Base-by-base conservation (phyloP, 2,329 filamentous ascomycete species). In the Calonectria ilicicola region DNA sequence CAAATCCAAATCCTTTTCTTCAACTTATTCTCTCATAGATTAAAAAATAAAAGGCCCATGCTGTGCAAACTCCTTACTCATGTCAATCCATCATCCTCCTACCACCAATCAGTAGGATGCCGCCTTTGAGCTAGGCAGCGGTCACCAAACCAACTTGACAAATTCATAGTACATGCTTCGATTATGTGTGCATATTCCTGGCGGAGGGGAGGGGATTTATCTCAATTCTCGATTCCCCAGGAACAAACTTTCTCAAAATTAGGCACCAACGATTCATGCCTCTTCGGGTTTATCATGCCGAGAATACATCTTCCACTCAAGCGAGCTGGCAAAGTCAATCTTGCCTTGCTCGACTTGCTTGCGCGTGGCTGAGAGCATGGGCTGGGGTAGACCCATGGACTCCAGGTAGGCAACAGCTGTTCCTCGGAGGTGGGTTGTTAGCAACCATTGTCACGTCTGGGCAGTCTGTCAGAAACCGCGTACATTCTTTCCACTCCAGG, bases 401-500 rank as follows among this genome's bases (percentile, higher is more conserved):
- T 91, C 89, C 64, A 93, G 85, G 83, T 91, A 93, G 27, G 84
- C 79, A 62, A 92, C 88, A 67, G 89, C 89, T 91, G 66, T n/a
- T 23, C n/a, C 6, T 9, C 32, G 35, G 29, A 70, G 60, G 49
- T 42, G 47, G 51, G 62, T 40, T 63, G 65, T 69, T 58, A 75
- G 69, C 63, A 70, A 53, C 38, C 19, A 65, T 9, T 38, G 29
- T 32, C 29, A 46, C 23, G 29, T 42, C 21, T 65, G 67, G 72
- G 65, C 56, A 71, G 69, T 40, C n/a, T 29, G 19, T 40, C 21
- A 60, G 21, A 17, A 23, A 51, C 35, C 19, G 89, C 89, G 83
- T 84, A 91, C 88, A 91, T 73, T 97, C 92, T 81, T 88, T 93
- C 95, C 95, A 98, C 84, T 98, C 95, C 19, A 89, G 79, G 6